phyloP scores from a whole-genome alignment of 2,329 filamentous ascomycete genomes.

The Chrysoporthe puriensis region DNA sequence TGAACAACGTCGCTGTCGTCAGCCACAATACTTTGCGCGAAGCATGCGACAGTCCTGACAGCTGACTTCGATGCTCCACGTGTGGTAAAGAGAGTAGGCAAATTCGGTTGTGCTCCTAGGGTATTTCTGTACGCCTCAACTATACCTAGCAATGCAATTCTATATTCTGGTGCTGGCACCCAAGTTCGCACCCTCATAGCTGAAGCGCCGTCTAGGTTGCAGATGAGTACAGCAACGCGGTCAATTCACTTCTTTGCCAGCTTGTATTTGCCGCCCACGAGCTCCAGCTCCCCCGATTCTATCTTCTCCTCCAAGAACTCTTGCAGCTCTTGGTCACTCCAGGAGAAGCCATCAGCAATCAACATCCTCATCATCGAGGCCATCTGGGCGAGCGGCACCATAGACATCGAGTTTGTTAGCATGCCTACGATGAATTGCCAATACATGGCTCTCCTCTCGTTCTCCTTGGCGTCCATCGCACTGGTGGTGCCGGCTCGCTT shows the following conservation, averaged over 20 bases:
- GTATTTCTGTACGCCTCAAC: neutral
- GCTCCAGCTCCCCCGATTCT: constrained; percentile 69
- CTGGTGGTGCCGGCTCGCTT: constrained; percentile 37
- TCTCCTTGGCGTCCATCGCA: constrained; percentile 64
- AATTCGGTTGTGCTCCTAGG: too few species aligned
- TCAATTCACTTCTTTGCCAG: constrained; percentile 58
- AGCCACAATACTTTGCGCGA: too few species aligned
- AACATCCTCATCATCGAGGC: constrained; percentile 95
- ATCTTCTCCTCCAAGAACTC: constrained; percentile 82
- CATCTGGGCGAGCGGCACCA: constrained; percentile 81
- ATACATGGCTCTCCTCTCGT: constrained; percentile 68
- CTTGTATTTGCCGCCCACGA: constrained; percentile 72
- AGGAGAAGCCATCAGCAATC: constrained; percentile 84
- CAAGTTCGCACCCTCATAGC: neutral
- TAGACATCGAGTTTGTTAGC: constrained; percentile 84
- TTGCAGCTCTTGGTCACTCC: constrained; percentile 84
- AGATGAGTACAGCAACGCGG: neutral
- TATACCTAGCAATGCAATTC: neutral
- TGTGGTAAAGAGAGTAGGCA: neutral
- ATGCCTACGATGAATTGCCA: constrained; percentile 93
- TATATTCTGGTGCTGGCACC: neutral
- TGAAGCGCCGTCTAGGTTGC: neutral
- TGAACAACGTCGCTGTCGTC: too few species aligned
- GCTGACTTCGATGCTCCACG: neutral
- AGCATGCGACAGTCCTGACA: too few species aligned